These are phyloP conservation scores for Globisporangium parvum DNA, from an alignment of 352 stramenopile species.

Conservation along the genomic window DNA sequence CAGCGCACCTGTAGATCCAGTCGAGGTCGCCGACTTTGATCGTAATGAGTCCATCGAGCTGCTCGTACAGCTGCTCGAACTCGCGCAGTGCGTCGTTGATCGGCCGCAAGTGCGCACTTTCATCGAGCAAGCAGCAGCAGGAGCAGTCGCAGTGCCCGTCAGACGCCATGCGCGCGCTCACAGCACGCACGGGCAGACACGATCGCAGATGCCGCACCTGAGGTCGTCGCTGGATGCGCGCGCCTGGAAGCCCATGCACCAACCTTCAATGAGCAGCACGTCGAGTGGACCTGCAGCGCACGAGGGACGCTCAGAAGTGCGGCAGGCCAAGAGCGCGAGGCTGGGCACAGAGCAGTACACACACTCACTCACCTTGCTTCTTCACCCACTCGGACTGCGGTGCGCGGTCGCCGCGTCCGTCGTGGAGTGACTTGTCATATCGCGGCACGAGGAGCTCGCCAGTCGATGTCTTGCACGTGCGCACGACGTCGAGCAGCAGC, in stretches of 20 bases:
- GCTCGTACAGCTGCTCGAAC: slow-evolving; percentile 62
- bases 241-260: slow-evolving; percentile 80
- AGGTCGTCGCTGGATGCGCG: slow-evolving; percentile 25
- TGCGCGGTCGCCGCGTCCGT: slow-evolving; percentile 66
- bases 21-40: slow-evolving; percentile 65
- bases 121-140: neutral
- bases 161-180: neutral
- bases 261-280: slow-evolving; percentile 80
- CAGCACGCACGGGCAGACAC: neutral
- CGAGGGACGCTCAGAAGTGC: neutral
- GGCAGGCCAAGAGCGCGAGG: no score
- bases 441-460: slow-evolving; percentile 50
- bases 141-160: neutral
- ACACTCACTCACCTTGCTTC: slow-evolving; percentile 33
- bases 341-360: no score
- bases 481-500: slow-evolving; percentile 56
- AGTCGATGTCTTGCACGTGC: slow-evolving; percentile 40
- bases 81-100: slow-evolving; percentile 58
- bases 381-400: slow-evolving; percentile 45
- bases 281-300: slow-evolving; percentile 51
- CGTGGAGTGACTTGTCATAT: slow-evolving; percentile 78
- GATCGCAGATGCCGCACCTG: slow-evolving; percentile 18
- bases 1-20: slow-evolving; percentile 77
- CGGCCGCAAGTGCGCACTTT: slow-evolving; percentile 46
- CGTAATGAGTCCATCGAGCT: slow-evolving; percentile 63